phyloP scores from a whole-genome alignment of 2,329 filamentous ascomycete genomes.

The Trichophyton simii region DNA sequence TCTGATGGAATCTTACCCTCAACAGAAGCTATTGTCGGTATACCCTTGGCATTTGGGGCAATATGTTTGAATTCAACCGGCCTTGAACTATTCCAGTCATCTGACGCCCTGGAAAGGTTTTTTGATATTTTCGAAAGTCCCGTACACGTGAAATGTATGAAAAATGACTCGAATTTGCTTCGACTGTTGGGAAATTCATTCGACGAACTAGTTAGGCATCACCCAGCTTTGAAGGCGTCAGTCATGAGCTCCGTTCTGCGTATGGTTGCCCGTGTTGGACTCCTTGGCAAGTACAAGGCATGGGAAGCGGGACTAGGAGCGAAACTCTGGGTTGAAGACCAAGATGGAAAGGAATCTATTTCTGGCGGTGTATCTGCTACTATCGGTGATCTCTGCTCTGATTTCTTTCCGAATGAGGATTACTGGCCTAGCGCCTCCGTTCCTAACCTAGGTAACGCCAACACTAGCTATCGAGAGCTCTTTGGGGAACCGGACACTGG shows the following conservation, averaged over 20 bases:
- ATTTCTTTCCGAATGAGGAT: slow-evolving; percentile 18
- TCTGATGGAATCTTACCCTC: slow-evolving; percentile 73
- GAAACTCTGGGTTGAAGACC: slow-evolving; percentile 56
- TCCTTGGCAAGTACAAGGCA: slow-evolving; percentile 60
- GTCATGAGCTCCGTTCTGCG: slow-evolving; percentile 78
- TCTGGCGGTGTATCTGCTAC: slow-evolving; percentile 41
- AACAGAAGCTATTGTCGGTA: slow-evolving; percentile 71
- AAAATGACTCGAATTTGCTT: slow-evolving; percentile 59
- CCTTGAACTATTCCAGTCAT: slow-evolving; percentile 75
- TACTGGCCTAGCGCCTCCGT: slow-evolving; percentile 18
- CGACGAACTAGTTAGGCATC: slow-evolving; percentile 88
- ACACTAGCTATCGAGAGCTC: slow-evolving; percentile 5
- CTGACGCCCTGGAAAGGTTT: slow-evolving; percentile 69
- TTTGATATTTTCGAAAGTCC: slow-evolving; percentile 96
- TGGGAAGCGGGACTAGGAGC: slow-evolving; percentile 59
- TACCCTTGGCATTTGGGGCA: slow-evolving; percentile 80
- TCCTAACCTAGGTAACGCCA: slow-evolving; percentile 17
- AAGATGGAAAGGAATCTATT: slow-evolving; percentile 46
- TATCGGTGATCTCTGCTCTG: slow-evolving; percentile 24
- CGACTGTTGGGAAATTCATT: slow-evolving; percentile 69
- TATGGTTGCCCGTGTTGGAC: slow-evolving; percentile 72
- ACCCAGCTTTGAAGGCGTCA: slow-evolving; percentile 65
- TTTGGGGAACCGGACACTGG: slow-evolving; percentile 18
- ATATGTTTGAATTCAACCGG: slow-evolving; percentile 85
- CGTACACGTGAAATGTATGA: slow-evolving; percentile 73